These are phyloP conservation scores for Ambrosia hybrid DNA, from an alignment of 140 eudicot genomes.

Conservation along the genomic window DNA sequence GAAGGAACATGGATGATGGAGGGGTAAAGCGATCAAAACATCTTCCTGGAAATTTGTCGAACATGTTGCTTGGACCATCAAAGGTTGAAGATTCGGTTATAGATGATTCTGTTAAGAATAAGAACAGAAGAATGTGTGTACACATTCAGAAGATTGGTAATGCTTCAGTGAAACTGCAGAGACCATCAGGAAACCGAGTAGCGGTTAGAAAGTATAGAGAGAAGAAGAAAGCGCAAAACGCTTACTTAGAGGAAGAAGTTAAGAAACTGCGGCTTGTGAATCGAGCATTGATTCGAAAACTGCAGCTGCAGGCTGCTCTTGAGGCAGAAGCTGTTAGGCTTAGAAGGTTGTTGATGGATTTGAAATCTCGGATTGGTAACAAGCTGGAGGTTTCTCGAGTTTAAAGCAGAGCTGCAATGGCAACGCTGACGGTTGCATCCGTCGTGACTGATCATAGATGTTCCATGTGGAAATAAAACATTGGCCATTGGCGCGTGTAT, in stretches of 20 bases:
- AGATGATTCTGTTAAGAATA: slow-evolving; percentile 31
- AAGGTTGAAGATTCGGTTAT: slow-evolving; percentile 31
- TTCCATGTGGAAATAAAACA: too few relatives aligned
- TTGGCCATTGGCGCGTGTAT: neutral
- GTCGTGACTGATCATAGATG: slow-evolving; percentile 21
- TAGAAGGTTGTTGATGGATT: slow-evolving; percentile 39
- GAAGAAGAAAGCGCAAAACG: slow-evolving; percentile 68
- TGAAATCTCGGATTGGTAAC: slow-evolving; percentile 42
- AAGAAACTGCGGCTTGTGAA: slow-evolving; percentile 51
- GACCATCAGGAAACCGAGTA: slow-evolving; percentile 57
- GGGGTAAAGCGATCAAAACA: slow-evolving; percentile 28
- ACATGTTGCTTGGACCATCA: slow-evolving; percentile 11
- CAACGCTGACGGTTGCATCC: slow-evolving; percentile 13
- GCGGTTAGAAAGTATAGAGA: slow-evolving; percentile 75
- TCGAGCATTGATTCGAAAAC: slow-evolving; percentile 43
- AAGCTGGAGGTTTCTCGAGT: slow-evolving; percentile 39
- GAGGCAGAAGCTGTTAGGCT: slow-evolving; percentile 60
- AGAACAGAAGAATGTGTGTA: slow-evolving; percentile 31
- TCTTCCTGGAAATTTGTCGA: too few relatives aligned
- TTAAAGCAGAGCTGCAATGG: slow-evolving; percentile 25
- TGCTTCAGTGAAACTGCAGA: slow-evolving; percentile 7
- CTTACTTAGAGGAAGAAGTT: slow-evolving; percentile 65
- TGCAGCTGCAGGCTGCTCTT: slow-evolving; percentile 51
- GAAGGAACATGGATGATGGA: slow-evolving; percentile 39
- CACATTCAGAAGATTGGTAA: neutral